These are phyloP conservation scores for Apiotrichum veenhuisii DNA, from an alignment of 1,284 basidiomycete genomes.

Conservation along the genomic window DNA sequence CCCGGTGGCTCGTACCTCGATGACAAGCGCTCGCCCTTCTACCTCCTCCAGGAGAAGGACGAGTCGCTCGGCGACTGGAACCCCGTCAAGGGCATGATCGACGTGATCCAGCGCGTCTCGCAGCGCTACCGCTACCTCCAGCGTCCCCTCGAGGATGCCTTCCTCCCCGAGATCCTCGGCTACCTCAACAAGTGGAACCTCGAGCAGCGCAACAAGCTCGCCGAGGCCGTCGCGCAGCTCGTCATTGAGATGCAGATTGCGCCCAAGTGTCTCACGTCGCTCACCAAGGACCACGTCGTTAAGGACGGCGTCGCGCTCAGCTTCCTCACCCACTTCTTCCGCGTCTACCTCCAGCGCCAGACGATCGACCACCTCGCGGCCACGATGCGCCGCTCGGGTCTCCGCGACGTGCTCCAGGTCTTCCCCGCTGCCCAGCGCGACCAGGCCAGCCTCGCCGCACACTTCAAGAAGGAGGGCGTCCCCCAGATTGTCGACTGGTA, in stretches of 20 bases:
- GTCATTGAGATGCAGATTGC: conserved; percentile 75
- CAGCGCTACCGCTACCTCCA: conserved; percentile 99
- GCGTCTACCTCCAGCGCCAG: conserved; percentile 61
- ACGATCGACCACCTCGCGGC: conserved; percentile 79
- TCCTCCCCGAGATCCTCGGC: conserved; percentile 78
- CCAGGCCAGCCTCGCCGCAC: conserved; percentile 68
- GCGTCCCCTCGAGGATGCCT: conserved; percentile 82
- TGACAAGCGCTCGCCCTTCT: conserved; percentile 59
- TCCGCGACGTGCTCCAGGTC: conserved; percentile 80
- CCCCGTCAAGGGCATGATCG: conserved; percentile 79
- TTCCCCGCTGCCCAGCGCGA: conserved; percentile 80
- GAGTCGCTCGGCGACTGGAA: conserved; percentile 33
- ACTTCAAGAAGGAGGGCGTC: conserved; percentile 77
- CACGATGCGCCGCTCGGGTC: conserved; percentile 71
- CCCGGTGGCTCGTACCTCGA: conserved; percentile 90
- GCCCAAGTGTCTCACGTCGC: conserved; percentile 69
- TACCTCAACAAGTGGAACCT: conserved; percentile 78
- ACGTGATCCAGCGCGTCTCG: conserved; percentile 91
- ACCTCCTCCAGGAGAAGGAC: conserved; percentile 33
- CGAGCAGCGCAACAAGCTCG: conserved; percentile 73
- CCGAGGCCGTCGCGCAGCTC: conserved; percentile 73
- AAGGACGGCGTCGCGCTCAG: conserved; percentile 81
- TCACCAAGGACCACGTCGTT: conserved; percentile 89
- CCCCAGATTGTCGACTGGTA: conserved; percentile 84
- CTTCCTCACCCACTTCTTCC: conserved; percentile 75